Base-by-base conservation (phyloP, 1,284 basidiomycete species). In the Xanthoconium separans region DNA sequence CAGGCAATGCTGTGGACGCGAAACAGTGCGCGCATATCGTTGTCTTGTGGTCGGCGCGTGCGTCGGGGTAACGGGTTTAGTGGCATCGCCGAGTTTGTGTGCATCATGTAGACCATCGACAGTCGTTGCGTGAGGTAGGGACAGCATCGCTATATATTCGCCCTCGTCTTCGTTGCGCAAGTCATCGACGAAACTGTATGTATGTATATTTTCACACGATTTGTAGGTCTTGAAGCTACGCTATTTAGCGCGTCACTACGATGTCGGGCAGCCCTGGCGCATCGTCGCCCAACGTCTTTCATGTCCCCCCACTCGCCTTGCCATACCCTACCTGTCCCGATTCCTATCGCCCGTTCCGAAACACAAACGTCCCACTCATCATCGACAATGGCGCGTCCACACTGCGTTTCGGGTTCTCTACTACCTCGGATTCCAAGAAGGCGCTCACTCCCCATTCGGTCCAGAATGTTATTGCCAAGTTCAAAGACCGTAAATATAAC, bases 311-410 rank as follows among this genome's bases (percentile, higher is more conserved):
- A 6, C 56, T 61, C 1, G 50, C 52, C 47, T 33, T 58, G 33
- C 70, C 69, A 40, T 51, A 49, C 9, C 60, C 62, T 44, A 59
- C 61, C 3, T 57, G 58, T 22, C 64, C 61, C 8, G 71, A 75
- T 50, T 65, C 74, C 6, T 82, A 83, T 52, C 68, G 74, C 44
- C 44, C 55, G 15, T 74, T 78, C 63, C 79, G 80, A 33, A 71
- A 64, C 13, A 70, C 73, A 24, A 65, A 70, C 30, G 82, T 78
- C 0, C 87, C 92, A 0, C 84, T 98, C 59, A 82, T 96, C 65
- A 94, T 98, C 62, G 95, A 98, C 79, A 95, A 97, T 70, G 96
- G 95, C 54, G 86, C 93, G 6, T 91, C 87, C 36, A 85, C 80
- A 53, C 77, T 98, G 53, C 85, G 95, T 42, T 98, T 93, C 64